A percentile compares a stretch with the other conserved stretches of the same genome.
phyloP scores from a whole-genome alignment of 2,329 filamentous ascomycete species.

The Phialophora macrospora region DNA sequence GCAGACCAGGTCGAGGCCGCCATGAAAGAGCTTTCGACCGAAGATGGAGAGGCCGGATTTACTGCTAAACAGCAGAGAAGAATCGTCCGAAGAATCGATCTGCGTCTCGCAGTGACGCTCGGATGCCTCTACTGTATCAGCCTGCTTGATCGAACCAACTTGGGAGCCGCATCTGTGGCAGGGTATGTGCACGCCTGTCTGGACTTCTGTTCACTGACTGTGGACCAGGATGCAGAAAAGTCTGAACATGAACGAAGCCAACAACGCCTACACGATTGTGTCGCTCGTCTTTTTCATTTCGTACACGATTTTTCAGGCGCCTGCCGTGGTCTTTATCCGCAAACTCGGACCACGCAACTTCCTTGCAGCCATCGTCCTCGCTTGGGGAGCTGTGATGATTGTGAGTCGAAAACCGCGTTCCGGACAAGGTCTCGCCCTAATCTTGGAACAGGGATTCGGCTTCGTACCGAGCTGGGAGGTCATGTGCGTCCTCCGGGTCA shows the following conservation, averaged over 20 bases:
- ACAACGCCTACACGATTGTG: background rate
- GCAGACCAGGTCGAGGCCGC: constrained; percentile 12
- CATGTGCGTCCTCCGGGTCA: constrained; percentile 39
- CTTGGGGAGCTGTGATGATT: constrained; percentile 52
- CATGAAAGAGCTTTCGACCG: constrained; percentile 7
- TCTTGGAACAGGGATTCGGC: constrained; percentile 31
- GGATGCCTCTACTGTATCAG: constrained; percentile 74
- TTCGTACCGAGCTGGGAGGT: constrained; percentile 40
- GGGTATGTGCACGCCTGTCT: constrained; percentile 65
- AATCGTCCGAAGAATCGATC: constrained; percentile 73
- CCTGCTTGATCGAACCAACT: constrained; percentile 79
- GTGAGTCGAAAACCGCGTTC: constrained; percentile 34
- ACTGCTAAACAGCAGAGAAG: constrained; percentile 61
- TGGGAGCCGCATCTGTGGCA: constrained; percentile 73
- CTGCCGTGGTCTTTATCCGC: constrained; percentile 69
- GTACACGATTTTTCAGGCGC: constrained; percentile 72
- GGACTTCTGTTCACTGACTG: background rate
- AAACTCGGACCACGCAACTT: constrained; percentile 59
- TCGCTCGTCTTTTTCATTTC: constrained; percentile 72
- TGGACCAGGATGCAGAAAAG: constrained; percentile 3
- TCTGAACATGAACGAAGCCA: background rate
- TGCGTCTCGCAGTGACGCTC: constrained; percentile 65
- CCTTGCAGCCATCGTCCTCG: constrained; percentile 42
- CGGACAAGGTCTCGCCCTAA: constrained; percentile 32
- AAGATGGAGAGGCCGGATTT: constrained; percentile 2